These are phyloP conservation scores for Cryptococcus depauperatus DNA, from an alignment of 1,284 basidiomycete genomes.

Conservation along the genomic window DNA sequence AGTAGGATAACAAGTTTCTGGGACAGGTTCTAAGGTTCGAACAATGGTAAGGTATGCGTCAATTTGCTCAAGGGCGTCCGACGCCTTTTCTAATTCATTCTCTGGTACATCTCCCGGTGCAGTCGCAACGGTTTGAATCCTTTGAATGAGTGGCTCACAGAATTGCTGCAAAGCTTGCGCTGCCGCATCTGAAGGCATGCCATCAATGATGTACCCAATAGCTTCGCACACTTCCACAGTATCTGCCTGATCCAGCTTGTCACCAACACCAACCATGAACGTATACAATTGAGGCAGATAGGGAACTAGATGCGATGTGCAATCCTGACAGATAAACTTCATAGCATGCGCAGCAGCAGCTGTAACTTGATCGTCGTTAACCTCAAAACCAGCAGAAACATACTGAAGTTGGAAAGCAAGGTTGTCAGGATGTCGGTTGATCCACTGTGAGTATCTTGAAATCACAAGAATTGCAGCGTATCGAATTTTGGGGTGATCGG, in stretches of 20 bases:
- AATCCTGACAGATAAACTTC: slow-evolving; percentile 96
- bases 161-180: slow-evolving; percentile 79
- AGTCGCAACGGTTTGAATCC: slow-evolving; percentile 39
- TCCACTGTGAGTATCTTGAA: slow-evolving; percentile 95
- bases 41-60: slow-evolving; percentile 79
- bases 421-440: slow-evolving; percentile 79
- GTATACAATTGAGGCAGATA: slow-evolving; percentile 86
- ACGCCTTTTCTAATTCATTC: slow-evolving; percentile 56
- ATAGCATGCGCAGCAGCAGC: slow-evolving; percentile 94
- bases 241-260: slow-evolving; percentile 76
- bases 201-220: slow-evolving; percentile 87
- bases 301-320: slow-evolving; percentile 84
- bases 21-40: slow-evolving; percentile 69
- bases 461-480: slow-evolving; percentile 95
- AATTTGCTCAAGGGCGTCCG: slow-evolving; percentile 78
- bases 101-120: slow-evolving; percentile 48
- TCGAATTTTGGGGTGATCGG: slow-evolving; percentile 80
- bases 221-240: slow-evolving; percentile 87
- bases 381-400: slow-evolving; percentile 84
- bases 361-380: slow-evolving; percentile 69
- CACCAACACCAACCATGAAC: slow-evolving; percentile 71
- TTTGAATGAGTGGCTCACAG: slow-evolving; percentile 52
- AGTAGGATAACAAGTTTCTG: slow-evolving; percentile 67
- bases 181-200: slow-evolving; percentile 74
- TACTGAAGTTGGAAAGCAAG: slow-evolving; percentile 81